Conservation (phyloP, 495 filamentous ascomycete genomes). For the Neurospora sp. region DNA sequence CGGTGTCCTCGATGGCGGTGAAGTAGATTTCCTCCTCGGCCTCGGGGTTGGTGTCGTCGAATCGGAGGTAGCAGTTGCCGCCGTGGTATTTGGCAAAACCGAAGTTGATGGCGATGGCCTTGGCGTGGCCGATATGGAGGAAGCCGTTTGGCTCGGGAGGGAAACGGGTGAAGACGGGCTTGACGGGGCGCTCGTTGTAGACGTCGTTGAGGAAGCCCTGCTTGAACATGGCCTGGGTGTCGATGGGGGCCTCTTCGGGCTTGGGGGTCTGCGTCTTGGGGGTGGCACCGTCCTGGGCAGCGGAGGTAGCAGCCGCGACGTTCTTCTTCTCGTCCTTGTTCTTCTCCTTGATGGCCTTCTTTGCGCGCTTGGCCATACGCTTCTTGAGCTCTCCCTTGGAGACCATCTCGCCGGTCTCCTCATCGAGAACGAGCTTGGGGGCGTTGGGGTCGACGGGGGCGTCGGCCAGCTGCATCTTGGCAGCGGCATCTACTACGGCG, state of each 20-base stretch:
- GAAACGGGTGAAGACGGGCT: conserved; percentile 67
- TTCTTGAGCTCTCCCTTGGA: conserved; percentile 60
- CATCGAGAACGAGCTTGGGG: conserved; percentile 52
- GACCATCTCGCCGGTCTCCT: conserved; percentile 57
- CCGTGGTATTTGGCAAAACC: conserved; percentile 83
- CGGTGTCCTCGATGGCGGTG: conserved; percentile 64
- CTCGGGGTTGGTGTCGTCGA: conserved; percentile 80
- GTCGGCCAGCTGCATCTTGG: conserved; percentile 51
- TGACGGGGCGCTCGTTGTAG: conserved; percentile 62
- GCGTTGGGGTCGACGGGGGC: conserved; percentile 39
- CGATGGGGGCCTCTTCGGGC: conserved; percentile 38
- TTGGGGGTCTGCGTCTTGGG: conserved; percentile 34
- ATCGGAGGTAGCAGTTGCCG: conserved; percentile 57
- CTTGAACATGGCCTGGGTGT: conserved; percentile 72
- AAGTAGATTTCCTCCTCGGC: conserved; percentile 75
- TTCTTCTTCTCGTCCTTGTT: conserved; percentile 23
- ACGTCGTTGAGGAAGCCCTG: conserved; percentile 74
- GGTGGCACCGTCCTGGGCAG: conserved; percentile 21
- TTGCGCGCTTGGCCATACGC: conserved; percentile 48
- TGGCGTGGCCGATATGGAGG: conserved; percentile 85
- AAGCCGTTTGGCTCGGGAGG: conserved; percentile 83
- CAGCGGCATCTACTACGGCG: conserved; percentile 38
- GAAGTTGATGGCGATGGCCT: conserved; percentile 97
- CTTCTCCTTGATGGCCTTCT: conserved; percentile 46
- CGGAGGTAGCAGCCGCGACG: not conserved